Conservation (phyloP, 495 filamentous ascomycete species). For the Schizothecium vesticola region DNA sequence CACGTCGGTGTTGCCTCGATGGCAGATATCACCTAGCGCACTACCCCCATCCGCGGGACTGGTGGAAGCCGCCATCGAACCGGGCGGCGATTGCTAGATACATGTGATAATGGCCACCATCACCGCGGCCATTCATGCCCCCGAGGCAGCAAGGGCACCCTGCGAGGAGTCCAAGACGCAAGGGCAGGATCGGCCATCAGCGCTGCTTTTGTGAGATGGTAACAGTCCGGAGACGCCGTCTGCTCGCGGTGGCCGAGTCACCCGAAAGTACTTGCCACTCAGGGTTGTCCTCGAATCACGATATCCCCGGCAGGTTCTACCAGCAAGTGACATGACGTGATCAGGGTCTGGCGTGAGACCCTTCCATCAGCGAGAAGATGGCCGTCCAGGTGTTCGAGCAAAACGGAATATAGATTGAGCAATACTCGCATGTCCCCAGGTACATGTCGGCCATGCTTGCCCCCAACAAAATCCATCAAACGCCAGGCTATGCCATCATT, state of each 20-base stretch:
- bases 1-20: neutral
- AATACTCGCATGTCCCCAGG: neutral
- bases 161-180: neutral
- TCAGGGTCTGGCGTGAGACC: neutral
- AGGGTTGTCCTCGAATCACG: neutral
- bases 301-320: neutral
- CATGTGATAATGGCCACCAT: neutral
- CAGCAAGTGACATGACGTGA: neutral
- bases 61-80: neutral
- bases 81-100: neutral
- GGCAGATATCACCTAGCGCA: neutral
- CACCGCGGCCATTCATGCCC: neutral
- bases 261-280: neutral
- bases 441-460: neutral
- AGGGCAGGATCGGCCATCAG: neutral
- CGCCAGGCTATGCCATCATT: neutral
- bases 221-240: neutral
- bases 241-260: neutral
- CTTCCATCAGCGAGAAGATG: neutral
- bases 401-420: neutral
- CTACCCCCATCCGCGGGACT: neutral
- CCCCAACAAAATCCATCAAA: neutral
- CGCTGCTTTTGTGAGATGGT: neutral
- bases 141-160: neutral
- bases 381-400: neutral